Evolutionary conservation across 169 alveolate species (phyloP).

Genomic region (Cryptosporidium felis): DNA sequence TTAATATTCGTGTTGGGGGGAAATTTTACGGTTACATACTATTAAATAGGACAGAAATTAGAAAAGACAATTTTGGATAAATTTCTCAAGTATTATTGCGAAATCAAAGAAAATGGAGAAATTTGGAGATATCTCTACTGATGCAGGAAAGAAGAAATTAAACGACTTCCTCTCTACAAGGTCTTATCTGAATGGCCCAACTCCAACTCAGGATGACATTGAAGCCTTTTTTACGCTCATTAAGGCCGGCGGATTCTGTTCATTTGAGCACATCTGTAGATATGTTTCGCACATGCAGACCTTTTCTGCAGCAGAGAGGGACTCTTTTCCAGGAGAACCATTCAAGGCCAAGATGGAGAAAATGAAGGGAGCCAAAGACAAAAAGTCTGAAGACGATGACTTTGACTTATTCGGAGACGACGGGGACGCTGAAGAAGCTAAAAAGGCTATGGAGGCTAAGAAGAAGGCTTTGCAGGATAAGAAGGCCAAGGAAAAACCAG

Average conservation of each 20-base stretch:
- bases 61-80: not conserved
- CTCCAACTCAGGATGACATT: slow-evolving; percentile 64
- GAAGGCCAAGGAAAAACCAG: slow-evolving; percentile 76
- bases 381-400: slow-evolving; percentile 73
- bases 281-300: slow-evolving; percentile 23
- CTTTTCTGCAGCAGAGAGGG: slow-evolving; percentile 6
- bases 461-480: slow-evolving; percentile 72
- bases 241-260: slow-evolving; percentile 20
- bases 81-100: not conserved
- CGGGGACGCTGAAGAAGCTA: slow-evolving; percentile 72
- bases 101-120: slow-evolving; percentile 10
- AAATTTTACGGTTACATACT: not conserved
- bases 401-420: slow-evolving; percentile 77
- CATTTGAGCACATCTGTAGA: slow-evolving; percentile 17
- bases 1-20: too few species aligned
- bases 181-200: slow-evolving; percentile 44
- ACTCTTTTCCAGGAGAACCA: slow-evolving; percentile 38
- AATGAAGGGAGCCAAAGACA: not conserved
- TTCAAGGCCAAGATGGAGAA: not conserved
- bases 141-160: slow-evolving; percentile 32
- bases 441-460: slow-evolving; percentile 77
- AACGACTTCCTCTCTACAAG: slow-evolving; percentile 60
- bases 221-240: slow-evolving; percentile 13
- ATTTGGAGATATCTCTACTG: slow-evolving; percentile 59
- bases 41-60: not conserved